Base-by-base conservation (phyloP, 441 rosid species). In the Heliophila coronopifolia region DNA sequence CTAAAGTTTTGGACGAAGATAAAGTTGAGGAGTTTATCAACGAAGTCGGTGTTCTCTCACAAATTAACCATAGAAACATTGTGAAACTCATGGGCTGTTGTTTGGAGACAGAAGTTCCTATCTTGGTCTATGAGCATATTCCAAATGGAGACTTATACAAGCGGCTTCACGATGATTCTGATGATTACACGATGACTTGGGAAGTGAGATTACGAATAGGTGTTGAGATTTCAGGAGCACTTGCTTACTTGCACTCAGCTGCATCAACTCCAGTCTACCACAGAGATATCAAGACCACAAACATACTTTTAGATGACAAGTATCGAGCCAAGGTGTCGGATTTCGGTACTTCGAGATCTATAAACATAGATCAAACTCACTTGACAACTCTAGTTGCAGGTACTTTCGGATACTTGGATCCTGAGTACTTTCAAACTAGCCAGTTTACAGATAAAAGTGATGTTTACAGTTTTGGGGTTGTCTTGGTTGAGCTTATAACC, bases 401-500 rank as follows among this genome's bases (percentile, higher is more conserved):
- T 34, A 56, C 61, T 25, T 25, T 56, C 9, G 61, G 77, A 24
- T 72, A 75, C 36, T 26, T 72, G 26, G 73, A 72, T 27, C 75
- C 68, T 1, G 73, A 72, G 50, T 69, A 72, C 68, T 48, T 66
- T 27, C 70, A 48, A 44, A 58, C 77, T 2, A 72, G 67, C 20
- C 69, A 69, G 32, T 61, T 61, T 16, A 58, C 63, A 0, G 73
- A 70, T 37, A 76, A 70, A 38, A 76, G 76, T 26, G 72, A 76
- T 57, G 73, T 68, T 12, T 71, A 71, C 17, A 66, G 72, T 16
- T 73, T 75, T 10, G 75, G 73, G n/a, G 65, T 75, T 1, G 71
- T 78, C 7, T 50, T 77, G 1, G 42, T 48, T 0, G 77, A 77
- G 27, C 69, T 77, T 0, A 34, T 77, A 3, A 74, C 74, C 0